Evolutionary conservation across 1,284 basidiomycete genomes (phyloP).

Genomic region (Leccinum cinnamomeum): DNA sequence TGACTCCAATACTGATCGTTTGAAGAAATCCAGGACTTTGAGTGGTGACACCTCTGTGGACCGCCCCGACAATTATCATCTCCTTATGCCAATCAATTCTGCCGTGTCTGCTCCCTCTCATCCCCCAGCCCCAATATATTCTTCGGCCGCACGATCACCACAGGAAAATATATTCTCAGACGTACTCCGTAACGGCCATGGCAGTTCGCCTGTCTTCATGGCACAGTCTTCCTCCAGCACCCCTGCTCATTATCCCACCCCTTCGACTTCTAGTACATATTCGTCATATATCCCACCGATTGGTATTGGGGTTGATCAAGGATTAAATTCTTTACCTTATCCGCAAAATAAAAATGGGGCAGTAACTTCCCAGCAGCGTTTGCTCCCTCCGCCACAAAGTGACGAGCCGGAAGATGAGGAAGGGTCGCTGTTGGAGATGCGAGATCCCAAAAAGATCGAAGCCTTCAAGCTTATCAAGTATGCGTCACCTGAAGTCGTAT

Average conservation of each 20-base stretch:
- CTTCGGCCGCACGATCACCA: slow-evolving; percentile 36
- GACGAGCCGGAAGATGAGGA: slow-evolving; percentile 31
- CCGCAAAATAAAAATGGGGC: slow-evolving; percentile 28
- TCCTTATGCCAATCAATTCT: slow-evolving; percentile 54
- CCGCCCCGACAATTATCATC: slow-evolving; percentile 49
- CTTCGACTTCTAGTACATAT: slow-evolving; percentile 43
- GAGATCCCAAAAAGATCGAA: slow-evolving; percentile 68
- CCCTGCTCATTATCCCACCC: slow-evolving; percentile 30
- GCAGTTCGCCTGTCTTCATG: slow-evolving; percentile 64
- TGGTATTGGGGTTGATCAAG: slow-evolving; percentile 54
- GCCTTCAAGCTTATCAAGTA: slow-evolving; percentile 82
- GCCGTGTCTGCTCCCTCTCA: slow-evolving; percentile 38
- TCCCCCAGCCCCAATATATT: slow-evolving; percentile 37
- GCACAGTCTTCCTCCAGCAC: slow-evolving; percentile 42
- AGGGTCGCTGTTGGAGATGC: slow-evolving; percentile 27
- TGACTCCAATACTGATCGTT: slow-evolving; percentile 29
- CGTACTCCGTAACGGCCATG: slow-evolving; percentile 53
- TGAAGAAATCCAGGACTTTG: slow-evolving; percentile 53
- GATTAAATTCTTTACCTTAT: slow-evolving; percentile 48
- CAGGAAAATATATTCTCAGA: slow-evolving; percentile 61
- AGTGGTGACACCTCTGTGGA: slow-evolving; percentile 41
- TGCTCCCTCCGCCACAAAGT: slow-evolving; percentile 26
- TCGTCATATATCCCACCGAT: slow-evolving; percentile 58
- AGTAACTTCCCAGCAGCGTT: slow-evolving; percentile 25
- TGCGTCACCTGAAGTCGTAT: slow-evolving; percentile 22